Percentiles rank a stretch among this genome's conserved stretches.
phyloP scores from a whole-genome alignment of 1,284 basidiomycete species.

The Agaricales sp. region DNA sequence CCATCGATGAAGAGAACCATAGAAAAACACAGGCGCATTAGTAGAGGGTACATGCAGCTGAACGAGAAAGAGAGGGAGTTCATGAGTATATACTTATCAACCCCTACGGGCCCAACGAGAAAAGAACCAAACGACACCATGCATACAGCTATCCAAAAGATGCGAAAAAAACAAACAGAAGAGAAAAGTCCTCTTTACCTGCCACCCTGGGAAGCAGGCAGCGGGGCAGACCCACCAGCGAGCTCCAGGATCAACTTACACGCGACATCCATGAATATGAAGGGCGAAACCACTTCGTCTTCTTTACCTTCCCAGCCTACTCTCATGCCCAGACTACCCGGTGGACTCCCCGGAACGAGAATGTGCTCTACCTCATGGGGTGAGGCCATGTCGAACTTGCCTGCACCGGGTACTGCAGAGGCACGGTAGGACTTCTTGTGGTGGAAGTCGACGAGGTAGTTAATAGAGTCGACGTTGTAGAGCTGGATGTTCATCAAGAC shows the following conservation, averaged over 20 bases:
- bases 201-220: no score
- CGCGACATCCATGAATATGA: constrained; percentile 95
- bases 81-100: no score
- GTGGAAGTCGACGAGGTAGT: constrained; percentile 97
- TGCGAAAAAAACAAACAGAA: no score
- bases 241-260: constrained; percentile 74
- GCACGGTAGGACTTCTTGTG: constrained; percentile 88
- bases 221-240: no score
- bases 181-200: no score
- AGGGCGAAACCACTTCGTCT: constrained; percentile 84
- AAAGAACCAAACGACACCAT: no score
- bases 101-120: no score
- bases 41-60: no score
- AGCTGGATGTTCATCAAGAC: constrained; percentile 95
- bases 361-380: constrained; percentile 11
- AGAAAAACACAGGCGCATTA: no score
- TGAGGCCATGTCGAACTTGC: not conserved
- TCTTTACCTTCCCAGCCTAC: constrained; percentile 36
- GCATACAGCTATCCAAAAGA: no score
- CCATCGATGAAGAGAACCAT: no score
- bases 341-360: constrained; percentile 15
- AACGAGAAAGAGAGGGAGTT: no score
- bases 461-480: constrained; percentile 91
- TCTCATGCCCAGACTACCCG: constrained; percentile 12
- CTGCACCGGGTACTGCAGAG: not conserved